Evolutionary conservation across 805 yeast species (phyloP).

Genomic region (Myxozyma vanderwaltii): DNA sequence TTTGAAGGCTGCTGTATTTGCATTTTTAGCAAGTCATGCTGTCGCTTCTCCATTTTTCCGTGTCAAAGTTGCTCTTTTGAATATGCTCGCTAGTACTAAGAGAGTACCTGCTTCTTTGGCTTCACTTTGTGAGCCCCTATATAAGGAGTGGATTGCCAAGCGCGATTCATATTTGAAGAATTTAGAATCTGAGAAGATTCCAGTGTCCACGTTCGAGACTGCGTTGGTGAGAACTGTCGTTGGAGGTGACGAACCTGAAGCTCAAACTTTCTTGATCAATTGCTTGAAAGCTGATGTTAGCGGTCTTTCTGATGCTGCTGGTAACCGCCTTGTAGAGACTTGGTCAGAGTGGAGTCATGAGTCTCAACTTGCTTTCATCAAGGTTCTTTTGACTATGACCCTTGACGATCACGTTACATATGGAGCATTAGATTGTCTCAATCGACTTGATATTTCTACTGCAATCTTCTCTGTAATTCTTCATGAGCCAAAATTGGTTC

Average conservation of each 20-base stretch:
- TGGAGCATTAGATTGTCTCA: slow-evolving; percentile 53
- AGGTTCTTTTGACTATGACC: slow-evolving; percentile 60
- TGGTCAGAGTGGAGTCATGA: slow-evolving; percentile 62
- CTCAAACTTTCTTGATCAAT: slow-evolving; percentile 61
- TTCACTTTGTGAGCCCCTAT: slow-evolving; percentile 49
- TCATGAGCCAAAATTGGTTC: slow-evolving; percentile 10
- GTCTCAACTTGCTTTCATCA: slow-evolving; percentile 58
- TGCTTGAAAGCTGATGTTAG: slow-evolving; percentile 45
- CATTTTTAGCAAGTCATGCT: slow-evolving; percentile 74
- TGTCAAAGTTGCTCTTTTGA: slow-evolving; percentile 56
- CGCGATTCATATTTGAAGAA: slow-evolving; percentile 51
- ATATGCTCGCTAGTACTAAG: slow-evolving; percentile 49
- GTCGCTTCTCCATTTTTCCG: slow-evolving; percentile 52
- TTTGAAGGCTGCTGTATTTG: slow-evolving; percentile 50
- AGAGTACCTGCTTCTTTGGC: slow-evolving; percentile 41
- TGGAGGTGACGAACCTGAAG: slow-evolving; percentile 59
- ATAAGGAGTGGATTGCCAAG: slow-evolving; percentile 50
- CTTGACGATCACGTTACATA: slow-evolving; percentile 43
- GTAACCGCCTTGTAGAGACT: slow-evolving; percentile 54
- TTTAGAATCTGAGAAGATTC: slow-evolving; percentile 54
- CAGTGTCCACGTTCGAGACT: slow-evolving; percentile 58
- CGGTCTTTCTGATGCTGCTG: slow-evolving; percentile 49
- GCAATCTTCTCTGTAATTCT: slow-evolving; percentile 49
- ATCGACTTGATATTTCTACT: slow-evolving; percentile 59
- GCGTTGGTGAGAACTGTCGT: slow-evolving; percentile 62